These are phyloP conservation scores for Fusarium solani-melongenae DNA, from an alignment of 2,329 filamentous ascomycete species.

Conservation along the genomic window DNA sequence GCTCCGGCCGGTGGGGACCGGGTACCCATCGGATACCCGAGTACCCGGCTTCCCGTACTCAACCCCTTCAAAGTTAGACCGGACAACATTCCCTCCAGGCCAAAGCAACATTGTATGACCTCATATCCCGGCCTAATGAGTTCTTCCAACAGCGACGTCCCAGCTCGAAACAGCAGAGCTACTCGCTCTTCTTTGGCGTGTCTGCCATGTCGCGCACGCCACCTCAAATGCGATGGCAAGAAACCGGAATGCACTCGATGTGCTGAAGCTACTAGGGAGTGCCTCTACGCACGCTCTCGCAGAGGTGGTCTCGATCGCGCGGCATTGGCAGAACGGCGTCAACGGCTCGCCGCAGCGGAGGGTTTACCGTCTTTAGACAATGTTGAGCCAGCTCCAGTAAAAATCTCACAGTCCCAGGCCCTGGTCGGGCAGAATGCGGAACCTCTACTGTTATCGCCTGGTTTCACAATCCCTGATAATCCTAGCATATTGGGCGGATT, in stretches of 20 bases:
- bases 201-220: conserved; percentile 61
- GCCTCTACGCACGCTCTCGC: conserved; percentile 62
- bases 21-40: conserved; percentile 13
- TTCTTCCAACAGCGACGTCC: background rate
- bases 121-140: background rate
- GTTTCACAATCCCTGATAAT: background rate
- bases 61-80: background rate
- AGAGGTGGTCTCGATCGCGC: conserved; percentile 55
- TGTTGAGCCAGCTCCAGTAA: background rate
- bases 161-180: background rate
- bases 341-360: conserved; percentile 35
- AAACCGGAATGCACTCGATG: conserved; percentile 60
- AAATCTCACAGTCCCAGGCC: background rate
- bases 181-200: conserved; percentile 55
- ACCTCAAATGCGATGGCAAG: conserved; percentile 64
- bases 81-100: background rate
- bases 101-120: background rate
- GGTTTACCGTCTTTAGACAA: background rate
- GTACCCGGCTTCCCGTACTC: conserved; percentile 6
- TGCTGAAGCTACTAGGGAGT: conserved; percentile 54
- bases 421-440: background rate
- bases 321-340: conserved; percentile 43
- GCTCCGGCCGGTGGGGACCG: background rate
- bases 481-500: background rate
- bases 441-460: background rate